Evolutionary conservation across 805 yeast species (phyloP), one percentile per base, ranked within the genome.

Genomic region (Yarrowia alimentaria): DNA sequence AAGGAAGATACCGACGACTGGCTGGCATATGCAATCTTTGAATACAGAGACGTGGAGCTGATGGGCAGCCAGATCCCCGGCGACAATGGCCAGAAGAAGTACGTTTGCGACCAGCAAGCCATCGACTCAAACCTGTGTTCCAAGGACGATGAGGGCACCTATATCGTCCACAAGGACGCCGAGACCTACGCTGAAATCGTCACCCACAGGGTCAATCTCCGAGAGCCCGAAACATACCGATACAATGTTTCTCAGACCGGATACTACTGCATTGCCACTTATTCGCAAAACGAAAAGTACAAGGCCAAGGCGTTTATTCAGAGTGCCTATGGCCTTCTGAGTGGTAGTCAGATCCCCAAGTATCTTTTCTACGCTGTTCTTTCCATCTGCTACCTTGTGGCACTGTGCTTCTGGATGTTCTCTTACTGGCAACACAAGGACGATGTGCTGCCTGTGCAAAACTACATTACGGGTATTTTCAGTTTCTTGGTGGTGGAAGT

Each of bases 321-420:
- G 70, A 93, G 90, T 68, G 85, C 98, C 4, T 93, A 78, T 66
- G 99, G 99, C 53, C 78, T 86, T 54, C 71, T 93, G 53, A 79
- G 94, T 24, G 99, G 95, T 5, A 73, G 90, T 26, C 95, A 93
- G 64, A 83, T 87, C 58, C 96, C 98, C 21, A 87, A 90, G 60
- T 74, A 93, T 55, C 88, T 96, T 9, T 79, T 88, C 19, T 93
- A 88, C 64, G 97, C 96, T 1, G 77, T 85, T 12, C 73, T 88
- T 61, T 86, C 96, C 1, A 74, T 93, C 28, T 79, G 84, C 32
- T 93, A 93, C 63, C 87, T 85, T 6, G 83, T 86, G 31, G 81
- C 88, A 8, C 74, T 88, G 62, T 81, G 85, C n/a, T 72, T 85
- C 55, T 93, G 88, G 73, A 80, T 86, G 29, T 90, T 87, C 69